Base-by-base conservation (phyloP, 345 rosid species). In the Brassica juncea region DNA sequence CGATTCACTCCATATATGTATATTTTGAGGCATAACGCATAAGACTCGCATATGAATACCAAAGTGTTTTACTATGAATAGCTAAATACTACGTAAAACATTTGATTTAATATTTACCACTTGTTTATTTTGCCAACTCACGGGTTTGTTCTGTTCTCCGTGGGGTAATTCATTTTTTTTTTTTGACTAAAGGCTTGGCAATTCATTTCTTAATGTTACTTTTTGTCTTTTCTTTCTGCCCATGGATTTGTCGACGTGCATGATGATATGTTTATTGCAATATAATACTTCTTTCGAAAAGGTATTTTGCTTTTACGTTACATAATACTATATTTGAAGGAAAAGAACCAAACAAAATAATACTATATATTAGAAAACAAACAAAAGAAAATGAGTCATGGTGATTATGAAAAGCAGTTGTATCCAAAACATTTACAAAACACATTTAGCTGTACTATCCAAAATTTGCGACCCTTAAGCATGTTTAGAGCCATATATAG, bases 91-190 rank as follows among this genome's bases (percentile, higher is more conserved):
- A 28, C 31, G 0, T 28, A 28, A 28, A 28, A 28, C 31, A 28
- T 28, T 28, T 28, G 31, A 28, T 28, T 28, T 28, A 28, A 28
- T 32, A 32, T 23, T 42, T 44, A 77, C 61, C 68, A 12, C 60
- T 77, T 77, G 37, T n/a, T 47, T 23, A 6, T 71, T 75, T 57
- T 63, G 66, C 76, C 76, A 77, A 77, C 71, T 77, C 81, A 77
- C 76, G 76, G 81, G 66, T 52, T 71, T 77, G 76, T 71, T 63
- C 15, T 71, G 66, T 34, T 63, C 66, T 77, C 31, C 71, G 58
- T 77, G 71, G 58, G 44, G 71, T 77, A 3, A 49, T 31, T 23
- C 58, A 52, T 77, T 44, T 16, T 23, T 77, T 42, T 16, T 23
- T 77, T 42, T 66, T 8, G 7, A 47, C 16, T 47, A 12, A 47